phyloP scores from a whole-genome alignment of 2,329 filamentous ascomycete species.

The Colletotrichum spinosum region DNA sequence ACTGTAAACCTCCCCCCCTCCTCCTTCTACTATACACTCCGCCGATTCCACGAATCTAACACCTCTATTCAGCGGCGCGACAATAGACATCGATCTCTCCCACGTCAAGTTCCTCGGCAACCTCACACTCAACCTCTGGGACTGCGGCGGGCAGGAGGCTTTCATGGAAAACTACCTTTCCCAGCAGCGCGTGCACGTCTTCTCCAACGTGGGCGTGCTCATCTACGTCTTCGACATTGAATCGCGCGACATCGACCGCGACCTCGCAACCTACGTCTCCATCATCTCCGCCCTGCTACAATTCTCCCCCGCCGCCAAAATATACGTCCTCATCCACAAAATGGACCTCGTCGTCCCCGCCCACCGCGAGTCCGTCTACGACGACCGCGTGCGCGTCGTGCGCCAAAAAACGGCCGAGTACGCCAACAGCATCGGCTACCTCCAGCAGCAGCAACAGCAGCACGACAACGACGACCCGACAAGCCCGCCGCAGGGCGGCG shows the following conservation, averaged over 20 bases:
- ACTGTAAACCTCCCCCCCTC: constrained; percentile 60
- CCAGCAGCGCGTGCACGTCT: constrained; percentile 95
- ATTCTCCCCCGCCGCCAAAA: constrained; percentile 82
- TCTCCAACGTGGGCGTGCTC: constrained; percentile 93
- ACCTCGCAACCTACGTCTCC: constrained; percentile 90
- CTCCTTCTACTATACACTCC: background rate
- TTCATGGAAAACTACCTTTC: constrained; percentile 99
- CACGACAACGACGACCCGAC: constrained; percentile 39
- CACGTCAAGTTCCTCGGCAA: constrained; percentile 99
- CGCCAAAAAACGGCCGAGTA: constrained; percentile 76
- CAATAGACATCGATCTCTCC: constrained; percentile 97
- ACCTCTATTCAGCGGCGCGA: constrained; percentile 74
- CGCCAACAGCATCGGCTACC: constrained; percentile 53
- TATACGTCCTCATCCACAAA: constrained; percentile 98
- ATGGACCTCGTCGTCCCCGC: constrained; percentile 93
- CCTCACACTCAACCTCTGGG: constrained; percentile 96
- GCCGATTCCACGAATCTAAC: background rate
- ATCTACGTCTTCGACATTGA: constrained; percentile 99
- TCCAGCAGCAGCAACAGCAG: constrained; percentile 21
- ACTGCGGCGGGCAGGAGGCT: constrained; percentile 97
- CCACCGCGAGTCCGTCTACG: constrained; percentile 83
- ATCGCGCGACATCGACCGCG: constrained; percentile 91
- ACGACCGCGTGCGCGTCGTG: constrained; percentile 83
- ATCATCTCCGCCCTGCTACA: constrained; percentile 91
- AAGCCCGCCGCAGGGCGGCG: constrained; percentile 38